Evolutionary conservation across 164 flowering plant species (phyloP), one percentile per base, ranked within the genome.

Genomic region (Vitis labrusca): DNA sequence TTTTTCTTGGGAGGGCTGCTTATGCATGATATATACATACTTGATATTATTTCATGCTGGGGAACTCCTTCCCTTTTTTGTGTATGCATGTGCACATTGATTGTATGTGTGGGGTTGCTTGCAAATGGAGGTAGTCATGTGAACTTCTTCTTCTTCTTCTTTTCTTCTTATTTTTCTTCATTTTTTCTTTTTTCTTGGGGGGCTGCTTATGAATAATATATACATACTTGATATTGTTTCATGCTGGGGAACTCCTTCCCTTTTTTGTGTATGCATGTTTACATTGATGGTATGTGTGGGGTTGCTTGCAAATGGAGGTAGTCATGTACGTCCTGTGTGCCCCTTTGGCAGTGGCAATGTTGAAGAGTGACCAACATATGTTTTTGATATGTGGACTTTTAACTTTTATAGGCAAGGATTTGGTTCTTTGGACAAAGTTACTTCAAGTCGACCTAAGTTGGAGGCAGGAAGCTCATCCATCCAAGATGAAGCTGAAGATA

Each of bases 401-500:
- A 0, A 59, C 10, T 67, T 2, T 55, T 81, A 68, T 51, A 78
- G 83, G 71, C 79, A 74, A 75, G 75, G 65, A 17, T 47, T 68
- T 77, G 73, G 80, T 72, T 68, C 75, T 67, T 70, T 68, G 74
- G 53, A 70, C 63, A 61, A 57, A 44, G 74, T 65, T 66, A 52
- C 66, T 60, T 76, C 77, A 55, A 74, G 74, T 73, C 70, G 71
- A 62, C 60, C 30, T 32, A 84, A 85, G 74, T 54, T 82, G 80
- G 89, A 84, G 71, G 74, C 73, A 48, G 94, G 90, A 76, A 84
- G 83, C 74, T 77, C 92, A 64, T 86, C 83, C 59, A 50, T 79
- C 60, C 89, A 73, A 64, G 91, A 84, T 73, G 92, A 91, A 69
- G 74, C 68, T 74, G 91, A 86, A 71, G 97, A 85, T 71, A 76